phyloP scores from a whole-genome alignment of 352 stramenopile species.

The Plasmopara halstedii region DNA sequence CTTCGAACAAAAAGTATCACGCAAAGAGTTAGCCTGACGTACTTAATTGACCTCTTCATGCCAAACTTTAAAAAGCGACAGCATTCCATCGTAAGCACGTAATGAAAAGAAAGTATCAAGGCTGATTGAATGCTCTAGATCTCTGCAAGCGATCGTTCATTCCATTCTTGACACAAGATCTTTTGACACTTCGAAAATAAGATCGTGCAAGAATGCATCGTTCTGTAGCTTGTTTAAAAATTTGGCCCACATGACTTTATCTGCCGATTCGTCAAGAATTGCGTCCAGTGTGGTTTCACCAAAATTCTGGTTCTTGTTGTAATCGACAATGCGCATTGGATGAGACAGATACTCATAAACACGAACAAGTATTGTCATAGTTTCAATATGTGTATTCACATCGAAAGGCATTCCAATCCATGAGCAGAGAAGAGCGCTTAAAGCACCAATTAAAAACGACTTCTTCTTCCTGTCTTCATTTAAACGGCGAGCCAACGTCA shows the following conservation, averaged over 20 bases:
- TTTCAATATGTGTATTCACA: neutral
- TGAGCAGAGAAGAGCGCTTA: neutral
- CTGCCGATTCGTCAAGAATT: neutral
- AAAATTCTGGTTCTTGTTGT: neutral
- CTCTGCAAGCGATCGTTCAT: no score
- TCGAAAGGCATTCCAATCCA: neutral
- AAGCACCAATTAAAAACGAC: neutral
- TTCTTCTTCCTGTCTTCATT: neutral
- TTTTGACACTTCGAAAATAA: neutral
- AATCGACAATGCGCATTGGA: neutral
- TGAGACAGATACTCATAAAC: neutral
- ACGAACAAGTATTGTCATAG: neutral
- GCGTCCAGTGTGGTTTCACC: neutral
- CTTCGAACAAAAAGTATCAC: no score
- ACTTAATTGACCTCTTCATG: no score
- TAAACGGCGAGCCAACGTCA: neutral
- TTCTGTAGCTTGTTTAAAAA: neutral
- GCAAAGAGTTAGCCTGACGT: no score
- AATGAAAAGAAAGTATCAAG: no score
- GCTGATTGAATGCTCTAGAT: no score
- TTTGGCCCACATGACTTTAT: neutral
- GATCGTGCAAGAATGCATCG: neutral
- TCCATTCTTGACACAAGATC: no score
- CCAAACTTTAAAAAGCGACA: no score
- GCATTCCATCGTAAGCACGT: no score